Base-by-base conservation (phyloP, 306 rosid species). In the Gynostemma pentaphyllum region DNA sequence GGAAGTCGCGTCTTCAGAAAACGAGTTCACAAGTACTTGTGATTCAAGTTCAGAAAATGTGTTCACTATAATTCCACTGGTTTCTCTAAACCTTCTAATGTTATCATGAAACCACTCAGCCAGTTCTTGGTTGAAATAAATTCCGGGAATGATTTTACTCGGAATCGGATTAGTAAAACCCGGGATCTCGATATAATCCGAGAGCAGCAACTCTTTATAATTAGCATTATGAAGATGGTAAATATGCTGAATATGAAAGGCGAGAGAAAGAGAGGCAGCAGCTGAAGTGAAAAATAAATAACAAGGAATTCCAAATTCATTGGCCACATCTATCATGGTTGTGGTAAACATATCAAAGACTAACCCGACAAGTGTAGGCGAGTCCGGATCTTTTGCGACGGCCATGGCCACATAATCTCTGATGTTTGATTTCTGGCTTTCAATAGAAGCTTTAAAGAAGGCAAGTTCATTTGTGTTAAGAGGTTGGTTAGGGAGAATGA, bases 291-390 rank as follows among this genome's bases (percentile, higher is more conserved):
- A 45, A 54, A 49, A 76, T 6, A 63, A 0, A 26, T 73, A 76
- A 0, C 73, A 45, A 4, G 23, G 75, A 70, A 37, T 41, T 1
- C 70, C 71, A 0, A 80, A 65, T 14, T 76, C 77, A 0, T 65
- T 30, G 2, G 68, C 85, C 21, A 77, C 74, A 27, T 77, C 78
- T 0, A 74, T 74, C 82, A 74, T 41, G n/a, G 67, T 0, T 2
- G 67, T 40, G 22, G 74, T 74, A 5, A 75, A 65, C 83, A 72
- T 45, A 64, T 81, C 72, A 0, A 81, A 2, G 2, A 81, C 64
- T 5, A 81, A 61, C 1, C 77, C 79, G 2, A 62, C 66, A 0
- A 73, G 55, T 2, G 9, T 14, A 2, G 71, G 72, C 63, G 69
- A 73, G 22, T 62, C 52, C 18, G 72, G 54, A 10, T 2, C 59